Percentiles rank a stretch among this genome's conserved stretches.
Conservation (phyloP, 306 rosid genomes). For the Vachellia collinsii region DNA sequence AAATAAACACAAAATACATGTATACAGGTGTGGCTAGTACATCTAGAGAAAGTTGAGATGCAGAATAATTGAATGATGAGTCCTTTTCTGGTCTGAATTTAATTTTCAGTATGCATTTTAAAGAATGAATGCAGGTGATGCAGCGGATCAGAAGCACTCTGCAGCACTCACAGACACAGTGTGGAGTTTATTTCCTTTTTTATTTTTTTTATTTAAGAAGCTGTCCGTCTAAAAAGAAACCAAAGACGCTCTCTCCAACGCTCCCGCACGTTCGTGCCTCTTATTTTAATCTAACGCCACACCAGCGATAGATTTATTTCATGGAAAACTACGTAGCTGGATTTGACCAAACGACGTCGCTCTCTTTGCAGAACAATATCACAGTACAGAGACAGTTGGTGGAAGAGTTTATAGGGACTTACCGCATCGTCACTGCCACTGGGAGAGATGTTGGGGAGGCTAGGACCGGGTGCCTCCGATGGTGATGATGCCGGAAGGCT, state of each 20-base stretch:
- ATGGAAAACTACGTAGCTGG: background rate
- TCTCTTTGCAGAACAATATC: background rate
- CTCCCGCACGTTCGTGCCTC: background rate
- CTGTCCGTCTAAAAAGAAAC: background rate
- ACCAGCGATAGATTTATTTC: background rate
- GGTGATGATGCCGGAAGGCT: conserved; percentile 57
- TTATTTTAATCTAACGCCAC: background rate
- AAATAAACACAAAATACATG: too few species aligned
- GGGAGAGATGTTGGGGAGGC: conserved; percentile 54
- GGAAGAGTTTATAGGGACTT: background rate
- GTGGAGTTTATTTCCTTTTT: too few species aligned
- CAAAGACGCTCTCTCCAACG: background rate
- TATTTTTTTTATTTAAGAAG: too few species aligned
- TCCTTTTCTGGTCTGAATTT: background rate
- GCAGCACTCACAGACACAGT: background rate
- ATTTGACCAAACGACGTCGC: background rate
- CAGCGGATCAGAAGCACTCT: background rate
- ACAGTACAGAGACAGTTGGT: background rate
- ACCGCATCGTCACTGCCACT: conserved; percentile 60
- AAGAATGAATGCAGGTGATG: background rate
- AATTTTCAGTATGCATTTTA: background rate
- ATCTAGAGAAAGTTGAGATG: too few species aligned
- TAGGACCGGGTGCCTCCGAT: conserved; percentile 66
- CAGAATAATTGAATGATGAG: background rate
- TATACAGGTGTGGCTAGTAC: too few species aligned